phyloP scores from a whole-genome alignment of 2,329 filamentous ascomycete genomes.

The Pseudocercospora macadamiae region DNA sequence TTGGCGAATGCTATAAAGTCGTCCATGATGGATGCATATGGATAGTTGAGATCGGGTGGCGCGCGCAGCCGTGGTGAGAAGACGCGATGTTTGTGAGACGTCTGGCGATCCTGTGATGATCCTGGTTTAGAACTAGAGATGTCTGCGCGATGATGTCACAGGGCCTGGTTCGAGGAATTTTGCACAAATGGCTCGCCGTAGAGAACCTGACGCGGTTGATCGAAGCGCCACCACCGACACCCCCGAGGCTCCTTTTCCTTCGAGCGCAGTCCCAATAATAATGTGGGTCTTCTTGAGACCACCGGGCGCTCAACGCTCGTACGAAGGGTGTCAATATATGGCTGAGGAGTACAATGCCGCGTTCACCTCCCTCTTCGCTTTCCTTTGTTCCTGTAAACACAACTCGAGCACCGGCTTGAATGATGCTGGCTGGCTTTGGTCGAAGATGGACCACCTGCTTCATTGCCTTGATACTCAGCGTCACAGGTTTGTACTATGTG shows the following conservation, averaged over 20 bases:
- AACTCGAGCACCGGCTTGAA: neutral
- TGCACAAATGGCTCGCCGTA: neutral
- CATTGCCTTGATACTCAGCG: neutral
- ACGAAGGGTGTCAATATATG: neutral
- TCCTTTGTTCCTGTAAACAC: neutral
- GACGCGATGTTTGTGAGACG: constrained; percentile 2
- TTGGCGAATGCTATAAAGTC: constrained; percentile 10
- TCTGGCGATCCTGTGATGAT: neutral
- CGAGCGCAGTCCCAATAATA: neutral
- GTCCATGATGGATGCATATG: constrained; percentile 15
- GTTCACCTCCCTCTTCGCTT: neutral
- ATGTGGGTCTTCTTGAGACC: neutral
- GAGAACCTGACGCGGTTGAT: neutral
- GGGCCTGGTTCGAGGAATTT: neutral
- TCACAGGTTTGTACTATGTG: neutral
- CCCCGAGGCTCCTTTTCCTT: neutral
- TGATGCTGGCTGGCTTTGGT: constrained; percentile 3
- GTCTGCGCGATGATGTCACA: constrained; percentile 1
- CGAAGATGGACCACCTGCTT: constrained; percentile 2
- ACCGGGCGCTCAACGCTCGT: neutral
- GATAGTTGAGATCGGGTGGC: neutral
- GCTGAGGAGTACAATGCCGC: constrained; percentile 6
- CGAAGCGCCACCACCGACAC: neutral
- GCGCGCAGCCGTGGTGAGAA: neutral
- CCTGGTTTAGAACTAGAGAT: neutral